These are phyloP conservation scores for Spergularia azorica DNA, from an alignment of 179 eudicot species.

Conservation along the genomic window DNA sequence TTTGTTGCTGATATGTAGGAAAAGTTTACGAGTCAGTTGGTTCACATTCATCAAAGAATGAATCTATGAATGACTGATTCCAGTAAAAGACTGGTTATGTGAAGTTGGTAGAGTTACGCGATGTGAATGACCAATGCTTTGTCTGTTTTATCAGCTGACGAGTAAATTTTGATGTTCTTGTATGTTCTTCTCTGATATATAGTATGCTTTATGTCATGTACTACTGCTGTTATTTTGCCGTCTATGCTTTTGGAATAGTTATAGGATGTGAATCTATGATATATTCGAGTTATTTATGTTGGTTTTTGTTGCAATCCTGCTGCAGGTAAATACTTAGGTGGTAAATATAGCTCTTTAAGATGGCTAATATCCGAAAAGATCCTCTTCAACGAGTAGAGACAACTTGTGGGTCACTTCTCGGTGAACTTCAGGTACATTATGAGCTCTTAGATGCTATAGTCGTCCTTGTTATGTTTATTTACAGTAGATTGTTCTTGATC, in stretches of 20 bases:
- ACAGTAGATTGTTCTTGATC: slow-evolving; percentile 9
- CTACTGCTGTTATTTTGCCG: too few relatives aligned
- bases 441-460: slow-evolving; percentile 6
- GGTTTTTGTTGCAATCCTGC: neutral
- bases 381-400: slow-evolving; percentile 67
- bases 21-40: too few relatives aligned
- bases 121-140: too few relatives aligned
- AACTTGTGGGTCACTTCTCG: slow-evolving; percentile 75
- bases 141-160: neutral
- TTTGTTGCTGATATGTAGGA: too few relatives aligned
- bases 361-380: slow-evolving; percentile 54
- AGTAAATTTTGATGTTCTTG: neutral
- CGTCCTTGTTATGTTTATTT: slow-evolving; percentile 4
- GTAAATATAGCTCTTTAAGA: slow-evolving; percentile 29
- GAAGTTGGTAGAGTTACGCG: neutral
- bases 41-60: neutral
- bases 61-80: too few relatives aligned
- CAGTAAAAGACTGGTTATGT: neutral
- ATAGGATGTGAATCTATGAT: too few relatives aligned
- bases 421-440: slow-evolving; percentile 78
- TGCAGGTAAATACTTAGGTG: slow-evolving; percentile 11
- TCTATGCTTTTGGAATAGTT: too few relatives aligned
- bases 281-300: too few relatives aligned
- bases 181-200: too few relatives aligned
- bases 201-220: neutral